Conservation (phyloP, 352 stramenopile genomes). For the Globisporangium orthogonon region DNA sequence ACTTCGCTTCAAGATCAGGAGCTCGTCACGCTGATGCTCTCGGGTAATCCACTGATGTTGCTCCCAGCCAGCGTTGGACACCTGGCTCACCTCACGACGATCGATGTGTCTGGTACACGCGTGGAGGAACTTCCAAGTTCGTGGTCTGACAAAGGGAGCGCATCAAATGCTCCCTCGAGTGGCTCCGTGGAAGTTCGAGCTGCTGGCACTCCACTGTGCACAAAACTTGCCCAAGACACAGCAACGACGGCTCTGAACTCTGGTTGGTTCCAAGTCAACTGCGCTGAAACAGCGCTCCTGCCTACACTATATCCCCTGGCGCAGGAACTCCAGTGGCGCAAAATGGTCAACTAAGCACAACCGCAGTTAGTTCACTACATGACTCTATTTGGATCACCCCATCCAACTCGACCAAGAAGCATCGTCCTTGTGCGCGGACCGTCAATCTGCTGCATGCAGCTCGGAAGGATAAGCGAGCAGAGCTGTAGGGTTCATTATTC, state of each 20-base stretch:
- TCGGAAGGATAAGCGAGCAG: too few relatives aligned
- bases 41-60: constrained; percentile 3
- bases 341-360: not conserved
- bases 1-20: not conserved
- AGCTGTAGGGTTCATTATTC: too few relatives aligned
- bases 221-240: not conserved
- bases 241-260: not conserved
- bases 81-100: constrained; percentile 1
- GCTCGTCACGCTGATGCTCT: constrained; percentile 3
- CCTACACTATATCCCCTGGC: constrained; percentile 2
- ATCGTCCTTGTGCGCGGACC: too few relatives aligned
- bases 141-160: not conserved
- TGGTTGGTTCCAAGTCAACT: constrained; percentile 7
- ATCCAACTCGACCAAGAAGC: too few relatives aligned
- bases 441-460: not conserved
- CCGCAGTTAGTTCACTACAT: not conserved
- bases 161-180: not conserved
- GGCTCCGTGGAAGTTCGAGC: not conserved
- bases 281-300: not conserved
- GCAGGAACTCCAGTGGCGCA: constrained; percentile 3
- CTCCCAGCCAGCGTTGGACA: constrained; percentile 1
- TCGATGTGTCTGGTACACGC: constrained; percentile 2
- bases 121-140: constrained; percentile 2
- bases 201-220: constrained; percentile 3
- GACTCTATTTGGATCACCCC: too few relatives aligned